A percentile compares a stretch with the other conserved stretches of the same genome.
phyloP scores from a whole-genome alignment of 1,284 basidiomycete species.

The Takashimella koratensis region DNA sequence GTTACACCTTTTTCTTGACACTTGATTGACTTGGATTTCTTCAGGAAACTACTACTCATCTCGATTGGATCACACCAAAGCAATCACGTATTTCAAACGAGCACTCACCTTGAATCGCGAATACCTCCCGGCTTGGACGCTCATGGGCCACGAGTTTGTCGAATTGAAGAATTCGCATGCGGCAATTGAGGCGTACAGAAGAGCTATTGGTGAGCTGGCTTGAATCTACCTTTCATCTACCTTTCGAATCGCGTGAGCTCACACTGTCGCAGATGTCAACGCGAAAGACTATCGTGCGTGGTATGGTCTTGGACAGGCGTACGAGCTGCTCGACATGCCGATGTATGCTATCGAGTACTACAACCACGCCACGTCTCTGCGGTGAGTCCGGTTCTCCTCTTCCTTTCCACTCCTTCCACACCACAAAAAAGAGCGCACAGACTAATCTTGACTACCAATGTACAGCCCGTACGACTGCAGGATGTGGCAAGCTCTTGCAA shows the following conservation, averaged over 20 bases:
- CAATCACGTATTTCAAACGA: conserved; percentile 89
- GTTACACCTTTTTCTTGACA: too few relatives aligned
- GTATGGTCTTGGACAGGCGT: conserved; percentile 98
- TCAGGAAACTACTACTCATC: conserved; percentile 95
- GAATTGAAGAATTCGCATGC: conserved; percentile 99
- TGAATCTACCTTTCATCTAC: background rate
- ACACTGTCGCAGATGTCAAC: conserved; percentile 67
- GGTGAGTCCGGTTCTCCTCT: conserved; percentile 54
- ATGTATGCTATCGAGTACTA: conserved; percentile 96
- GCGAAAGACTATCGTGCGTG: conserved; percentile 96
- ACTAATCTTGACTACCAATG: conserved; percentile 5
- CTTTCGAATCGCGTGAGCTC: background rate
- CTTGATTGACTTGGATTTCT: background rate
- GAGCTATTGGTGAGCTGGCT: conserved; percentile 73
- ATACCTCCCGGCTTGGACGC: conserved; percentile 96
- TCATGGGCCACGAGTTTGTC: conserved; percentile 98
- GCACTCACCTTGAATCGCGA: conserved; percentile 91
- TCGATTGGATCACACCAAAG: conserved; percentile 88
- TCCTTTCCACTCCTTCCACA: background rate
- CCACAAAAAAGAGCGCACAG: too few relatives aligned
- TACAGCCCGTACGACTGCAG: conserved; percentile 89
- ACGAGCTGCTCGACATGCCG: conserved; percentile 93
- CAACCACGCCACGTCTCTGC: conserved; percentile 86
- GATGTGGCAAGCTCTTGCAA: conserved; percentile 91
- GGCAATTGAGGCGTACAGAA: conserved; percentile 93